Percentiles rank a stretch among this genome's conserved stretches.
These are phyloP conservation scores for Penicillium freii DNA, from an alignment of 2,329 filamentous ascomycete species.

Conservation along the genomic window DNA sequence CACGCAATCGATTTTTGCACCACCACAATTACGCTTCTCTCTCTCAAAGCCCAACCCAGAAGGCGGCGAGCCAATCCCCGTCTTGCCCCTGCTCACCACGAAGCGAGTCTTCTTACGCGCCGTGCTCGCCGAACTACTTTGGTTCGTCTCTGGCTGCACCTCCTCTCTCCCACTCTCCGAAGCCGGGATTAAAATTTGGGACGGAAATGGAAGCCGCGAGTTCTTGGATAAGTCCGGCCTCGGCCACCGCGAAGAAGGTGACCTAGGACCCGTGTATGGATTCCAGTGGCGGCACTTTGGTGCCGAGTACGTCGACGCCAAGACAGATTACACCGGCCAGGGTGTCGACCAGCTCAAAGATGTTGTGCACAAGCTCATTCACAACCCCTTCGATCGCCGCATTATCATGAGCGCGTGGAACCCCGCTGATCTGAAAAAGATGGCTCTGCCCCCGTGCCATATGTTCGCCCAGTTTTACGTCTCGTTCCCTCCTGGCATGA, in stretches of 20 bases:
- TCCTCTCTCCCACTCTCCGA: slow-evolving; percentile 73
- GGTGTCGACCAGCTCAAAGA: slow-evolving; percentile 92
- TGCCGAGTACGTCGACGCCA: slow-evolving; percentile 76
- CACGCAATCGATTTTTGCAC: slow-evolving; percentile 85
- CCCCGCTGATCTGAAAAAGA: slow-evolving; percentile 75
- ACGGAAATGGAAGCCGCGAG: slow-evolving; percentile 88
- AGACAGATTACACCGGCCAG: slow-evolving; percentile 78
- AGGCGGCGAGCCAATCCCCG: slow-evolving; percentile 50
- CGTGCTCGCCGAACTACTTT: slow-evolving; percentile 87
- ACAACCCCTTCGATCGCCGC: slow-evolving; percentile 80
- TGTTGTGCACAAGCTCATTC: slow-evolving; percentile 80
- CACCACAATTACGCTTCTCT: slow-evolving; percentile 79
- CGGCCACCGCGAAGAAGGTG: slow-evolving; percentile 75
- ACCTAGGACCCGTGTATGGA: slow-evolving; percentile 92
- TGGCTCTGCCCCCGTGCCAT: slow-evolving; percentile 92
- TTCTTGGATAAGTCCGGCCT: slow-evolving; percentile 86
- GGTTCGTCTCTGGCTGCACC: slow-evolving; percentile 87
- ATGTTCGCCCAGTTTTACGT: slow-evolving; percentile 99
- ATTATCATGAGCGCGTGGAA: slow-evolving; percentile 96
- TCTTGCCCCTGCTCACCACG: slow-evolving; percentile 91
- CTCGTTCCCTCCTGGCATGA: slow-evolving; percentile 57
- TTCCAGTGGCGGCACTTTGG: slow-evolving; percentile 99
- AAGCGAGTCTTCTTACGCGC: slow-evolving; percentile 94
- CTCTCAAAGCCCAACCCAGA: slow-evolving; percentile 60
- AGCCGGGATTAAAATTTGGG: slow-evolving; percentile 93